These are phyloP conservation scores for Cladosporium sp. DNA, from an alignment of 2,329 filamentous ascomycete species.

Conservation along the genomic window DNA sequence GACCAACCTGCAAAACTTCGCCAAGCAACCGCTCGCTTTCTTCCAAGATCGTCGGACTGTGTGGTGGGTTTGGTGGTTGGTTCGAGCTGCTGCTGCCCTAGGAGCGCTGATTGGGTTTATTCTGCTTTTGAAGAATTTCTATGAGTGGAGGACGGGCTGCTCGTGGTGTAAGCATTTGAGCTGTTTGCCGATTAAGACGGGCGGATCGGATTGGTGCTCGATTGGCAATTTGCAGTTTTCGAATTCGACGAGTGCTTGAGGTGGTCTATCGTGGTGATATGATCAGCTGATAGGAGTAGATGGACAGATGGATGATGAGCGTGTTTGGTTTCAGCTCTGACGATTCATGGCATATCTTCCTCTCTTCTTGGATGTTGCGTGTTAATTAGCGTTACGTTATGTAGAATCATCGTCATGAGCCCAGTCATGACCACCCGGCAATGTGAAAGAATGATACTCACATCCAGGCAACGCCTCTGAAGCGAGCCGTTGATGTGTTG, in stretches of 20 bases:
- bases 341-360: too few relatives aligned
- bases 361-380: background rate
- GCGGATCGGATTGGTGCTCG: slow-evolving; percentile 57
- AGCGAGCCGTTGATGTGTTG: too few relatives aligned
- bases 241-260: background rate
- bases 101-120: slow-evolving; percentile 83
- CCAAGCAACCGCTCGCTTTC: slow-evolving; percentile 59
- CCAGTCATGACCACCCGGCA: too few relatives aligned
- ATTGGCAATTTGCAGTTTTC: slow-evolving; percentile 38
- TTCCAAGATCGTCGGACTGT: slow-evolving; percentile 89
- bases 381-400: background rate
- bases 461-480: too few relatives aligned
- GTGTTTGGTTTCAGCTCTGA: too few relatives aligned
- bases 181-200: slow-evolving; percentile 66
- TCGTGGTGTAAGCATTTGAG: slow-evolving; percentile 93
- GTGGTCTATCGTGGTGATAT: background rate
- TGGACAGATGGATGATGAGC: too few relatives aligned
- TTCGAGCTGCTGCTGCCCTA: slow-evolving; percentile 73
- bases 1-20: slow-evolving; percentile 39
- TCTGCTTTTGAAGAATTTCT: slow-evolving; percentile 85
- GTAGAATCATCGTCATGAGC: too few relatives aligned
- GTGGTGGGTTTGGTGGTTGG: slow-evolving; percentile 97
- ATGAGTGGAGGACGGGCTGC: slow-evolving; percentile 71
- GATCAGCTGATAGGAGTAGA: too few relatives aligned
- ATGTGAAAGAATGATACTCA: too few relatives aligned